These are phyloP conservation scores for Blastobotrys capitulatus DNA, from an alignment of 1,139 yeast genomes.

Conservation along the genomic window DNA sequence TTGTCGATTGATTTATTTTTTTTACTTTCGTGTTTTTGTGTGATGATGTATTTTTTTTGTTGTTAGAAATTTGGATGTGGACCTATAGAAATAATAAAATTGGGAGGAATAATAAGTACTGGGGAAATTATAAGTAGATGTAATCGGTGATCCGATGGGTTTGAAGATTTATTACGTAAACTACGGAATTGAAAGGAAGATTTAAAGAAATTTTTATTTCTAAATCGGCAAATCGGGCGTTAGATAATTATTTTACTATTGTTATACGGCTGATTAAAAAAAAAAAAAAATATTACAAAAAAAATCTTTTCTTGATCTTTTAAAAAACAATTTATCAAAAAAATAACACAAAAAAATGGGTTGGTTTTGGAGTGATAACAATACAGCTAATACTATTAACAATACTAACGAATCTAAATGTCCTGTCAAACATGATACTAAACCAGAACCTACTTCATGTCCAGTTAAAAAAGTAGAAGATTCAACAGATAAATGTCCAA, in stretches of 20 bases:
- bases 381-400: conserved; percentile 22
- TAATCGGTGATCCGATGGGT: no score
- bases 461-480: conserved; percentile 20
- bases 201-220: not conserved
- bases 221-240: not conserved
- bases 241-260: not conserved
- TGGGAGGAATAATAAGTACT: not conserved
- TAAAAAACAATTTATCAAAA: not conserved
- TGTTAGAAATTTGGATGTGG: not conserved
- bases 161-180: no score
- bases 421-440: not conserved
- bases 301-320: not conserved
- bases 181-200: no score
- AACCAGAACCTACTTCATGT: conserved; percentile 4
- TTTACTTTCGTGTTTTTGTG: not conserved
- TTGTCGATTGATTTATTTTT: not conserved
- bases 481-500: conserved; percentile 17
- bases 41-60: not conserved
- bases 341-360: conserved; percentile 47
- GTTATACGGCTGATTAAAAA: not conserved
- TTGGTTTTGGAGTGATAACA: conserved; percentile 64
- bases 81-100: not conserved
- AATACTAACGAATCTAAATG: not conserved
- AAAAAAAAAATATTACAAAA: no score
- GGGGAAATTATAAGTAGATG: no score